Base-by-base conservation (phyloP, 2,329 filamentous ascomycete species). In the Arthrobotrys sinensis region DNA sequence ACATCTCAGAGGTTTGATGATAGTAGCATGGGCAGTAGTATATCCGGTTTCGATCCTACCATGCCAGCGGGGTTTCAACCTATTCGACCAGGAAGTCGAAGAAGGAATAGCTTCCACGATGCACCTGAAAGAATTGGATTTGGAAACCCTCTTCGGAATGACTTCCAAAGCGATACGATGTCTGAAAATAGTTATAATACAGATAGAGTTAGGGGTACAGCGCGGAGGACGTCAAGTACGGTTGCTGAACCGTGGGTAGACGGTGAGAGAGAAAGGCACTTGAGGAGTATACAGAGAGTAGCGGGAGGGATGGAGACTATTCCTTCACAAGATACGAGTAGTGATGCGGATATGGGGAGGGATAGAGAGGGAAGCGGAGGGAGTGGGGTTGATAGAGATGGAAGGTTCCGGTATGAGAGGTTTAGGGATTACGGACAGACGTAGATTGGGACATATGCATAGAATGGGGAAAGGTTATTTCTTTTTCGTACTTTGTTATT, bases 241-340 rank as follows among this genome's bases (percentile, higher is more conserved):
- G 40, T 50, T 38, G 43, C 28, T 14, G 72, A 76, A 43, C 24
- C 72, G 16, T 48, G 64, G 40, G 66, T 69, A 11, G 65, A 69
- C 14, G 72, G 38, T 24, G 72, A 65, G 28, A 64, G 72, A 28
- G 55, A 65, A 50, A 64, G 72, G n/a, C 50, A 76, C 34, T 32
- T 76, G 53, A 60, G 55, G 8, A 69, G 45, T n/a, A 46, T 69
- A 36, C 32, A 57, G 11, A 69, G 34, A 28, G 45, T 76, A 38
- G 52, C 52, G 16, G 53, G 24, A 8, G 64, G 55, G n/a, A 76
- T 69, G 64, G 65, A 65, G 32, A 48, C 72, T 14, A 76, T 76
- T 36, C 34, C 40, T 2, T 69, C 72, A 14, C 64, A 69, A 38
- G 64, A 55, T 45, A 62, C 50, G 4, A 45, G 19, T 24, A 69